Evolutionary conservation across 2,329 filamentous ascomycete genomes (phyloP).

Genomic region (Calonectria pteridis): DNA sequence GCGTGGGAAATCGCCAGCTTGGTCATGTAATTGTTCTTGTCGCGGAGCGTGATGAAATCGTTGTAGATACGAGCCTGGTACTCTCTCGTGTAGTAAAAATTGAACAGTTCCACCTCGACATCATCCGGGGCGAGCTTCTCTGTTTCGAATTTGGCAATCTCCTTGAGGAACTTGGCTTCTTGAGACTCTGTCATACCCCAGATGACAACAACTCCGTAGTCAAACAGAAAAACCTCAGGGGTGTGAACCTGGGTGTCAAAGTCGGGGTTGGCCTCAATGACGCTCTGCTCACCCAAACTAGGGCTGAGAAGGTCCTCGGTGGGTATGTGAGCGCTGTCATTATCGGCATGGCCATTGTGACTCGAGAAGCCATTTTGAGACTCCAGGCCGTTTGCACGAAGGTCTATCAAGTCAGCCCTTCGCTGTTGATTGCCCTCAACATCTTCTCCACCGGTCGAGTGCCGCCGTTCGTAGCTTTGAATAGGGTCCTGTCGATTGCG

Average conservation of each 20-base stretch:
- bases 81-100: slow-evolving; percentile 98
- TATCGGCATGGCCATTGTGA: slow-evolving; percentile 40
- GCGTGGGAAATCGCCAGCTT: slow-evolving; percentile 97
- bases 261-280: slow-evolving; percentile 69
- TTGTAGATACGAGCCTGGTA: slow-evolving; percentile 99
- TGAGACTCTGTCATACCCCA: slow-evolving; percentile 97
- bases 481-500: slow-evolving; percentile 51
- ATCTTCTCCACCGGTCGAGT: slow-evolving; percentile 78
- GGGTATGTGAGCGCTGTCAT: slow-evolving; percentile 42
- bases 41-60: slow-evolving; percentile 94
- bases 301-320: slow-evolving; percentile 52
- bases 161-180: slow-evolving; percentile 91
- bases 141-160: slow-evolving; percentile 92
- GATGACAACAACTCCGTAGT: slow-evolving; percentile 97
- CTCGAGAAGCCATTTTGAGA: slow-evolving; percentile 45
- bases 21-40: slow-evolving; percentile 98
- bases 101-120: slow-evolving; percentile 96
- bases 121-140: slow-evolving; percentile 91
- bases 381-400: slow-evolving; percentile 59
- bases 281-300: slow-evolving; percentile 50
- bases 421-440: slow-evolving; percentile 54
- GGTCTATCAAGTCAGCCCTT: slow-evolving; percentile 73
- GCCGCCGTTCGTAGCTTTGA: slow-evolving; percentile 73
- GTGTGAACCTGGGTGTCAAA: slow-evolving; percentile 92
- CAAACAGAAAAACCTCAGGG: slow-evolving; percentile 94